Conservation (phyloP, 768 basidiomycete genomes). For the Phlegmacium glaucopus region DNA sequence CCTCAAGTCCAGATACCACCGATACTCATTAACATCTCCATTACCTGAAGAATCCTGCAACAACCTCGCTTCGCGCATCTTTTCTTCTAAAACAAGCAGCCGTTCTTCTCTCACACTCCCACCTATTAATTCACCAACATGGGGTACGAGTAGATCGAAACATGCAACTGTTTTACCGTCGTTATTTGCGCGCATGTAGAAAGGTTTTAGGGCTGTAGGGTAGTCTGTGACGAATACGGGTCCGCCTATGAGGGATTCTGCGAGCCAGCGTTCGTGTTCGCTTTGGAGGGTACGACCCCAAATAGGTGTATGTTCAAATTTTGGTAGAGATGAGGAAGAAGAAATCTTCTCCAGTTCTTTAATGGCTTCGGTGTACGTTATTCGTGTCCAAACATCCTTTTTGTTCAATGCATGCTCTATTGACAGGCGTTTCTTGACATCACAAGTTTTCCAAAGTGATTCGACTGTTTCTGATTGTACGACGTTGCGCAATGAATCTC, state of each 20-base stretch:
- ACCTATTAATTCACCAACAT: constrained; percentile 86
- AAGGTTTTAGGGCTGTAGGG: constrained; percentile 80
- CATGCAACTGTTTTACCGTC: constrained; percentile 63
- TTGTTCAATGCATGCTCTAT: constrained; percentile 34
- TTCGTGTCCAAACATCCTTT: constrained; percentile 54
- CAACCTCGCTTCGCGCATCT: constrained; percentile 42
- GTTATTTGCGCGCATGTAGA: constrained; percentile 85
- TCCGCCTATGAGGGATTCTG: constrained; percentile 59
- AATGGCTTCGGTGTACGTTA: constrained; percentile 81
- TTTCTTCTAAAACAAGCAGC: constrained; percentile 41
- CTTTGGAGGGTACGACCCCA: constrained; percentile 78
- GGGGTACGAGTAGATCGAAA: constrained; percentile 90
- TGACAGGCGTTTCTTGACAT: constrained; percentile 28
- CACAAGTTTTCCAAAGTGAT: constrained; percentile 39
- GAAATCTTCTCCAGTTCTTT: constrained; percentile 39
- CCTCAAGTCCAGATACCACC: constrained; percentile 84
- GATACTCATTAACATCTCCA: constrained; percentile 38
- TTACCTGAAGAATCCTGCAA: constrained; percentile 15
- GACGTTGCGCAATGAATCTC: constrained; percentile 17
- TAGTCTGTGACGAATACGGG: constrained; percentile 95
- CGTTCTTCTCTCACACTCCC: constrained; percentile 89
- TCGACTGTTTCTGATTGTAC: constrained; percentile 24
- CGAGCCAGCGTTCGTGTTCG: constrained; percentile 93
- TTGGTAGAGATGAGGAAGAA: constrained; percentile 12
- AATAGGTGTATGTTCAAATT: constrained; percentile 53